A percentile compares a stretch with the other conserved stretches of the same genome.
Evolutionary conservation across 441 rosid species (phyloP).

Genomic region (Macaranga tanarius): DNA sequence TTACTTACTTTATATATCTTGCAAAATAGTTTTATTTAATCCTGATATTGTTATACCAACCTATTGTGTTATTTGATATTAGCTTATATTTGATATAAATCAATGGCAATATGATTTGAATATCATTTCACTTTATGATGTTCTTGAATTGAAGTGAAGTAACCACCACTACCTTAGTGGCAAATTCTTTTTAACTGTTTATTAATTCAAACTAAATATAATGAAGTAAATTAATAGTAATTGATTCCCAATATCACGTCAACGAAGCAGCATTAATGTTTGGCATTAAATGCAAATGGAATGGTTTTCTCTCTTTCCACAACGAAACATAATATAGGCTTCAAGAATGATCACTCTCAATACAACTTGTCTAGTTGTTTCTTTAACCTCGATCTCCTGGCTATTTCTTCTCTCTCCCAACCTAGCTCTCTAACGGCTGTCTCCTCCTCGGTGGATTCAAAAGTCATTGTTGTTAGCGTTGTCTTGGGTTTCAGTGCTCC

Average conservation of each 20-base stretch:
- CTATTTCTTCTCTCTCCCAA: background rate
- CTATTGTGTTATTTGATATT: no score
- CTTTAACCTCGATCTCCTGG: background rate
- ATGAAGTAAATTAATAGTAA: no score
- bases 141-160: no score
- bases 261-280: background rate
- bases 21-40: no score
- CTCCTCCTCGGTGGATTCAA: background rate
- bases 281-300: slow-evolving; percentile 6
- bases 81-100: no score
- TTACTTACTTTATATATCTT: no score
- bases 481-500: slow-evolving; percentile 28
- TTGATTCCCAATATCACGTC: background rate
- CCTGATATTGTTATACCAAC: no score
- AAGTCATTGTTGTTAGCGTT: background rate
- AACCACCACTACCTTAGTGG: no score
- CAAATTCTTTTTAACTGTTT: no score
- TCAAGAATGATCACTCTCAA: background rate
- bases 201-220: no score
- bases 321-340: background rate
- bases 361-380: background rate
- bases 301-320: background rate
- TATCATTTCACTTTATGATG: no score
- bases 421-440: slow-evolving; percentile 10
- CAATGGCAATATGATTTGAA: no score